Evolutionary conservation across 805 yeast species (phyloP).

Genomic region (Pichia phayaonensis): DNA sequence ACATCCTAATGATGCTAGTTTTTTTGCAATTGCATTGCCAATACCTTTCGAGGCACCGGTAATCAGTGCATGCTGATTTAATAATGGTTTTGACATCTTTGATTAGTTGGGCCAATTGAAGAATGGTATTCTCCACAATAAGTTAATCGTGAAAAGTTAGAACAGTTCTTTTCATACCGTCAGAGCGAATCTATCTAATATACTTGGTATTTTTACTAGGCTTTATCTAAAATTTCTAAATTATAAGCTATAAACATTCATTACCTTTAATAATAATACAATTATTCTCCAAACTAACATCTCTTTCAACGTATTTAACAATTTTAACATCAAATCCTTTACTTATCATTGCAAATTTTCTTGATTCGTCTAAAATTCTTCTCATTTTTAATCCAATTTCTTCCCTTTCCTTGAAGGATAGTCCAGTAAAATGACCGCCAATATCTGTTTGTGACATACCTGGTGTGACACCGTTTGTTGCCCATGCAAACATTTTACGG

Average conservation of each 20-base stretch:
- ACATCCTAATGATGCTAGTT: conserved; percentile 45
- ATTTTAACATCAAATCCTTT: conserved; percentile 39
- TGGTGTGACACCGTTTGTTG: conserved; percentile 60
- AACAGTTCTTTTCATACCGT: not conserved
- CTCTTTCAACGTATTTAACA: conserved; percentile 49
- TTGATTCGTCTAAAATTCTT: conserved; percentile 65
- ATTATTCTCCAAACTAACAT: conserved; percentile 59
- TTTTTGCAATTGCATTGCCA: conserved; percentile 49
- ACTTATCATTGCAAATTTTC: conserved; percentile 41
- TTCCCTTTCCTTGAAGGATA: conserved; percentile 44
- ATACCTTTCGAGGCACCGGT: conserved; percentile 71
- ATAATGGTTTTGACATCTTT: not conserved
- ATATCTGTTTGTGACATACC: conserved; percentile 32
- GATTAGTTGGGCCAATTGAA: not conserved
- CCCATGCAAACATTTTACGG: conserved; percentile 77
- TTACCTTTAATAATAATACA: conserved; percentile 20
- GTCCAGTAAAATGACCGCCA: conserved; percentile 38
- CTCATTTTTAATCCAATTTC: conserved; percentile 61
- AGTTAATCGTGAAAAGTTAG: not conserved
- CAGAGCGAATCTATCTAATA: not conserved
- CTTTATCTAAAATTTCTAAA: not conserved
- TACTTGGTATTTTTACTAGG: no score
- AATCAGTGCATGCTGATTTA: conserved; percentile 34
- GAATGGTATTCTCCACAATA: no score
- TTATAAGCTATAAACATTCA: not conserved